These are phyloP conservation scores for Citrus sp. DNA, from an alignment of 345 rosid genomes.

Conservation along the genomic window DNA sequence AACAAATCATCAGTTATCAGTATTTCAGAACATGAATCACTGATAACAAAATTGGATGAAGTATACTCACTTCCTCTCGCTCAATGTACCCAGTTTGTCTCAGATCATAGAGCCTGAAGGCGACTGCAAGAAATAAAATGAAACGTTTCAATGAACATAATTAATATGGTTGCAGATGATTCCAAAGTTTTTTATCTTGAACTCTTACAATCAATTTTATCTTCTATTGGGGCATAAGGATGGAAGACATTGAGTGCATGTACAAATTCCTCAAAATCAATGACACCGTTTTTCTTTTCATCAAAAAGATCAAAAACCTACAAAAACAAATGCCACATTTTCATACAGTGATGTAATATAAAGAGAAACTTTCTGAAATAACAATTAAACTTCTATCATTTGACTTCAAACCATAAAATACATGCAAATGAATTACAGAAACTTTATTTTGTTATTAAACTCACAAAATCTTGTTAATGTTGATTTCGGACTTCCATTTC, in stretches of 20 bases:
- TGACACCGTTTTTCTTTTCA: constrained; percentile 82
- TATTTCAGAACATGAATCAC: background rate
- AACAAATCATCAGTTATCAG: background rate
- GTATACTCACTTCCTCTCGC: constrained; percentile 66
- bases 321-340: background rate
- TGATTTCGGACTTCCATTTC: background rate
- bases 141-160: background rate
- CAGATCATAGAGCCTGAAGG: constrained; percentile 81
- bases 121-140: constrained; percentile 50
- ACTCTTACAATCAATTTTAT: constrained; percentile 75
- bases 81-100: constrained; percentile 82
- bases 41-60: background rate
- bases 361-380: background rate
- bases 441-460: background rate
- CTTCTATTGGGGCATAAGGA: constrained; percentile 66
- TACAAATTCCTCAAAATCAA: constrained; percentile 84
- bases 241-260: constrained; percentile 77
- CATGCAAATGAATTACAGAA: background rate
- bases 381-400: background rate
- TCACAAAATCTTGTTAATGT: background rate
- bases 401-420: background rate
- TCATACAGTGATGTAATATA: background rate
- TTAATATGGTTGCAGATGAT: background rate
- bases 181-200: constrained; percentile 12
- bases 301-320: constrained; percentile 84